A percentile compares a stretch with the other conserved stretches of the same genome.
These are phyloP conservation scores for Solanum chiquidenum DNA, from an alignment of 257 asterid species.

Conservation along the genomic window DNA sequence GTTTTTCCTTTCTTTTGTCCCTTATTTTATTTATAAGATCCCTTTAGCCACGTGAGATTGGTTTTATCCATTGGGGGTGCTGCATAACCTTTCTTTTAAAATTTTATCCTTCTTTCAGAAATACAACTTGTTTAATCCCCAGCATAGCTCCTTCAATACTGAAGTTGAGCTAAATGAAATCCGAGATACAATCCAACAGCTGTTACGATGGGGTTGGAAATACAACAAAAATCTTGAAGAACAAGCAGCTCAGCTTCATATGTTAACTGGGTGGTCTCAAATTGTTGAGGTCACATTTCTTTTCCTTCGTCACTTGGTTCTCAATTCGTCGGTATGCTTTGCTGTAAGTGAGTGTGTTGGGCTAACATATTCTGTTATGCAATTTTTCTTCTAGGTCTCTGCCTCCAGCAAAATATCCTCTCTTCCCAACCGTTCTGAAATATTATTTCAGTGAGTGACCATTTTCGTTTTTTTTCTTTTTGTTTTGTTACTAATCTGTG, in stretches of 20 bases:
- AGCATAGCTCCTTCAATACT: conserved; percentile 41
- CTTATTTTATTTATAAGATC: not conserved
- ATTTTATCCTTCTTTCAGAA: conserved; percentile 29
- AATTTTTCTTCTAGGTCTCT: conserved; percentile 39
- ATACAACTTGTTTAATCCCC: conserved; percentile 48
- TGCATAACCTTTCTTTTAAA: not conserved
- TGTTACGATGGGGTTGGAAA: conserved; percentile 92
- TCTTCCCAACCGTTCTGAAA: conserved; percentile 60
- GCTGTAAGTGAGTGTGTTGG: not conserved
- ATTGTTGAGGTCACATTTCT: conserved; percentile 67
- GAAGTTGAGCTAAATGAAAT: conserved; percentile 78
- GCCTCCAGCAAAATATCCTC: conserved; percentile 72
- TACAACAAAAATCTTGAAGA: conserved; percentile 94
- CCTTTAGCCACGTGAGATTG: not conserved
- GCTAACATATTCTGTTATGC: conserved; percentile 5
- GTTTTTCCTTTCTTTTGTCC: not conserved
- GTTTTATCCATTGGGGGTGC: not conserved
- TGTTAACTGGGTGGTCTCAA: conserved; percentile 95
- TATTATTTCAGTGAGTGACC: conserved; percentile 69
- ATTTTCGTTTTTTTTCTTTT: not conserved
- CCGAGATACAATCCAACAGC: conserved; percentile 70
- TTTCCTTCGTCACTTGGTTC: not conserved
- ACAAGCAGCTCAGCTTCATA: conserved; percentile 96
- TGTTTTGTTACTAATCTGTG: not conserved
- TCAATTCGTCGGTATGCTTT: not conserved